Percentiles rank a stretch among this genome's conserved stretches.
phyloP scores from a whole-genome alignment of 352 stramenopile species.

The Phytopythium oedochilum region DNA sequence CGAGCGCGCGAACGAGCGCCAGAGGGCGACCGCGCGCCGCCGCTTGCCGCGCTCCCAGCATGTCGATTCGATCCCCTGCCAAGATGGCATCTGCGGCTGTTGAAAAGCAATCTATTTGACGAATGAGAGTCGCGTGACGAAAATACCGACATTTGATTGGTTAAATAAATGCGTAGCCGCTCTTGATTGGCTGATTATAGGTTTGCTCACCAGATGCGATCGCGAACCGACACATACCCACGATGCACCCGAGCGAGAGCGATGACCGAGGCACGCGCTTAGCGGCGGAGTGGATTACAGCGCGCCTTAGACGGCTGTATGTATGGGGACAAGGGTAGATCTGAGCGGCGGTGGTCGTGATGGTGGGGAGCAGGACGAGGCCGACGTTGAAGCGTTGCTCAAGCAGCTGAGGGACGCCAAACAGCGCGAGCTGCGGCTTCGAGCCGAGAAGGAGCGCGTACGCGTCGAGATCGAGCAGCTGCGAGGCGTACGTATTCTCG shows the following conservation, averaged over 20 bases:
- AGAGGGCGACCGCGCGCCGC: conserved; percentile 8
- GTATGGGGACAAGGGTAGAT: not conserved
- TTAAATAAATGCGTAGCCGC: not conserved
- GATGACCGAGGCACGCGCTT: conserved; percentile 4
- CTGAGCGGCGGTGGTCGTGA: not conserved
- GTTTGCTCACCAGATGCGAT: too few species aligned
- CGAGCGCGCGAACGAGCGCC: conserved; percentile 14
- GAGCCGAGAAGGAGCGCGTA: conserved; percentile 62
- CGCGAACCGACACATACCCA: not conserved
- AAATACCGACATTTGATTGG: not conserved
- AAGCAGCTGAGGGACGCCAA: conserved; percentile 46
- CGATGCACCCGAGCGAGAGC: not conserved
- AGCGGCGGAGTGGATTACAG: too few species aligned
- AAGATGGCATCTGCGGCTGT: too few species aligned
- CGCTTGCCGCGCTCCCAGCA: conserved; percentile 15
- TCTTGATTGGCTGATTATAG: not conserved
- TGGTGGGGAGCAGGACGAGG: conserved; percentile 14
- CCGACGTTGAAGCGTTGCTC: conserved; percentile 55
- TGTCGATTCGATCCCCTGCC: conserved; percentile 7
- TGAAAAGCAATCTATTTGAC: not conserved
- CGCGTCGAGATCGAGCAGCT: conserved; percentile 44
- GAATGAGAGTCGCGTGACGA: not conserved
- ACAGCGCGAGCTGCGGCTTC: conserved; percentile 58
- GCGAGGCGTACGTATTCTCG: conserved; percentile 20
- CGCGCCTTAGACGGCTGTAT: not conserved